Conservation (phyloP, 768 basidiomycete species). For the Termitomyces sp. region DNA sequence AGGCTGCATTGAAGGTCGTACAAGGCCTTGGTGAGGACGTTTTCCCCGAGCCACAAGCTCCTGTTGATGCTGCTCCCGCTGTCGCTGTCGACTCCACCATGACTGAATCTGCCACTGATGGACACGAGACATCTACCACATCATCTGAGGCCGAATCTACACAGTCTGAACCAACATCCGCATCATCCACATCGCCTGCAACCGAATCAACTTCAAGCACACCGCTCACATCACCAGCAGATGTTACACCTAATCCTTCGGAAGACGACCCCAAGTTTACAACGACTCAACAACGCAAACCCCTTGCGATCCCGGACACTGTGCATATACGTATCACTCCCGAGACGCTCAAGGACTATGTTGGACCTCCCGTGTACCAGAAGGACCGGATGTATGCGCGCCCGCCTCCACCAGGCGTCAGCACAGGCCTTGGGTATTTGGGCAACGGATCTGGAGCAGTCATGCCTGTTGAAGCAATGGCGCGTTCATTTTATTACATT, state of each 20-base stretch:
- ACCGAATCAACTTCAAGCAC: slow-evolving; percentile 11
- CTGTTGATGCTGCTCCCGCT: slow-evolving; percentile 11
- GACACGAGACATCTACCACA: slow-evolving; percentile 28
- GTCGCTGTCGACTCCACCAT: slow-evolving; percentile 15
- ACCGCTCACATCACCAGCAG: slow-evolving; percentile 15
- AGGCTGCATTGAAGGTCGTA: slow-evolving; percentile 90
- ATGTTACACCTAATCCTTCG: slow-evolving; percentile 15
- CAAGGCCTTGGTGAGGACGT: slow-evolving; percentile 85
- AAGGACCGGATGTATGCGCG: slow-evolving; percentile 86
- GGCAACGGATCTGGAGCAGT: slow-evolving; percentile 96
- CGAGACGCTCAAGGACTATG: slow-evolving; percentile 92
- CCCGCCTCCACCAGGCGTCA: slow-evolving; percentile 86
- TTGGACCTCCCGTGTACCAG: slow-evolving; percentile 94
- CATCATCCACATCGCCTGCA: slow-evolving; percentile 5
- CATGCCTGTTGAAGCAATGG: slow-evolving; percentile 95
- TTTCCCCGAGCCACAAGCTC: slow-evolving; percentile 62
- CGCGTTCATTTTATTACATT: slow-evolving; percentile 34
- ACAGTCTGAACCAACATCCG: slow-evolving; percentile 9
- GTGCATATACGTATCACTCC: slow-evolving; percentile 81
- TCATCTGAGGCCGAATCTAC: slow-evolving; percentile 9
- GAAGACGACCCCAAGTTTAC: slow-evolving; percentile 38
- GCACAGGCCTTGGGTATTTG: slow-evolving; percentile 91
- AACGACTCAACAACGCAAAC: slow-evolving; percentile 77
- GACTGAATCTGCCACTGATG: slow-evolving; percentile 37
- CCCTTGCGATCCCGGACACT: slow-evolving; percentile 72